Percentiles rank a stretch among this genome's conserved stretches.
phyloP scores from a whole-genome alignment of 352 stramenopile genomes.

The Phytophthora melonis region DNA sequence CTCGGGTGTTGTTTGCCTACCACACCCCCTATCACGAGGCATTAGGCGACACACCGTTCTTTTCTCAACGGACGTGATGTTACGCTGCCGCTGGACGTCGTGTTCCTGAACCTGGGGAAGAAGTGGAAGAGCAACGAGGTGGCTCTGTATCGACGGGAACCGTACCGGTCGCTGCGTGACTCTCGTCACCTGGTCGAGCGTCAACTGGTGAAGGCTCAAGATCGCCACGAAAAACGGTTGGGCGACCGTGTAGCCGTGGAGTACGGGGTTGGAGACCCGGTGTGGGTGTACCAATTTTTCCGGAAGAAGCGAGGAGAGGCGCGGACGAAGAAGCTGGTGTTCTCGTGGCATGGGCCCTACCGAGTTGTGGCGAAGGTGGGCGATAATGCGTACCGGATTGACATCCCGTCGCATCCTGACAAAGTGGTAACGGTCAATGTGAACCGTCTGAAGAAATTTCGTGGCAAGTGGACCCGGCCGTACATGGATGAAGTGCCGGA shows the following conservation, averaged over 20 bases:
- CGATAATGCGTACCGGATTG: background rate
- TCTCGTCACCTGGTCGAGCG: background rate
- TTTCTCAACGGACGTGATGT: slow-evolving; percentile 11
- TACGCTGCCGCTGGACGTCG: slow-evolving; percentile 5
- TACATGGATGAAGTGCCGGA: background rate
- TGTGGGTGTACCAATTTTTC: slow-evolving; percentile 20
- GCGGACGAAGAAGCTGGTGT: slow-evolving; percentile 9
- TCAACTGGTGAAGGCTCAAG: slow-evolving; percentile 11
- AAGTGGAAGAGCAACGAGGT: slow-evolving; percentile 24
- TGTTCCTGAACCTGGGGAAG: slow-evolving; percentile 14
- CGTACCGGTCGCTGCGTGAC: slow-evolving; percentile 2
- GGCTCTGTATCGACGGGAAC: background rate
- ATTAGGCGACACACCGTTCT: slow-evolving; percentile 15
- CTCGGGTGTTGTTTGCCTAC: no score
- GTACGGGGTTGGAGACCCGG: slow-evolving; percentile 1
- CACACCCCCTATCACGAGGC: slow-evolving; percentile 11
- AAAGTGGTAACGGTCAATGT: slow-evolving; percentile 10
- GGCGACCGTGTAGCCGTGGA: background rate
- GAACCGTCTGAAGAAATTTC: slow-evolving; percentile 8
- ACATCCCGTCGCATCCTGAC: slow-evolving; percentile 8
- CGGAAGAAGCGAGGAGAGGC: background rate
- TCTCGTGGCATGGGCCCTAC: slow-evolving; percentile 20
- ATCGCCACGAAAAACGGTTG: background rate
- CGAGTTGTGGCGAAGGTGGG: background rate
- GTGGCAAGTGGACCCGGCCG: background rate